These are phyloP conservation scores for Niebla homalea DNA, from an alignment of 495 filamentous ascomycete genomes.

Conservation along the genomic window DNA sequence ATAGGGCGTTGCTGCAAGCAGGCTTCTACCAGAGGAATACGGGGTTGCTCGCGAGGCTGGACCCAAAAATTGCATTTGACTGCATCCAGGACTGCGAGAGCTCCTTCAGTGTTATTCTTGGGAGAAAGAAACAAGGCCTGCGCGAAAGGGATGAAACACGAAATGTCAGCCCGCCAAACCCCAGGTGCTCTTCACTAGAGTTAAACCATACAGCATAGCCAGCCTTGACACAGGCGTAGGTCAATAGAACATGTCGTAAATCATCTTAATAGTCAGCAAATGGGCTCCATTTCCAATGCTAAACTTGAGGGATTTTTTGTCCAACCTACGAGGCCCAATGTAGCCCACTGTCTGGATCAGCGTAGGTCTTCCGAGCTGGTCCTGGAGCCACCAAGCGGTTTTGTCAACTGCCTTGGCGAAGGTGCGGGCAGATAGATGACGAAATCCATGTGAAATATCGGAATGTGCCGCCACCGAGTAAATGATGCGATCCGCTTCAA, in stretches of 20 bases:
- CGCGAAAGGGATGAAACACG: background rate
- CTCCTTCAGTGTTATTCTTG: conserved; percentile 18
- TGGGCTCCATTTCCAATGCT: background rate
- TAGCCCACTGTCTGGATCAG: conserved; percentile 20
- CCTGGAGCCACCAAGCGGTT: conserved; percentile 34
- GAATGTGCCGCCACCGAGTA: conserved; percentile 29
- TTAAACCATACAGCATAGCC: conserved; percentile 17
- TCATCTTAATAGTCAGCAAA: background rate
- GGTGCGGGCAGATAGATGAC: conserved; percentile 31
- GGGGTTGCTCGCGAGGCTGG: background rate
- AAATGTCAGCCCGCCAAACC: no score
- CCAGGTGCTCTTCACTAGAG: no score
- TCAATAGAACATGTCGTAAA: no score
- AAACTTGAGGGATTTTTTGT: background rate
- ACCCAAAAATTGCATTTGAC: conserved; percentile 7
- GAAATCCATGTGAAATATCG: conserved; percentile 38
- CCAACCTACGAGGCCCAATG: conserved; percentile 15
- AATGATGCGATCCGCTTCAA: conserved; percentile 28
- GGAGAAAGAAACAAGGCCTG: conserved; percentile 19
- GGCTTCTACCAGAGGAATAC: conserved; percentile 9
- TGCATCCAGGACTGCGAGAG: conserved; percentile 14
- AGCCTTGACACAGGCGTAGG: conserved; percentile 9
- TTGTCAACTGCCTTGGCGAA: conserved; percentile 40
- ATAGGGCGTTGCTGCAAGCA: conserved; percentile 12
- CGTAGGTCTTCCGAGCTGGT: conserved; percentile 18